Evolutionary conservation across 305 asterid genomes (phyloP), one percentile per base, ranked within the genome.

Genomic region (Plantago coronopus): DNA sequence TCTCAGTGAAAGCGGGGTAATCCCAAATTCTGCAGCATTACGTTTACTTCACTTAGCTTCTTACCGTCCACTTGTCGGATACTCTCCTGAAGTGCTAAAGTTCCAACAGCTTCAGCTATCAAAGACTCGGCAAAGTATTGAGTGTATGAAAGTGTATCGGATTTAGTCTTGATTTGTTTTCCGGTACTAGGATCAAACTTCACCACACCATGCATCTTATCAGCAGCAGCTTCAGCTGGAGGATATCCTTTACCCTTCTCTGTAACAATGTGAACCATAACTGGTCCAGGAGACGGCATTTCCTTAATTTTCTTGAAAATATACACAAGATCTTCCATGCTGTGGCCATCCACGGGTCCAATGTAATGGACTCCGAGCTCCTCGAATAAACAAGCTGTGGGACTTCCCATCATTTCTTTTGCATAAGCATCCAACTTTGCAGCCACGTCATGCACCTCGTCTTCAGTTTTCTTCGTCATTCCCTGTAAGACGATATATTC

Each of bases 161-260:
- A 2, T 61, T 66, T 72, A 0, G 68, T 2, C 81, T 83, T 83
- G 16, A 45, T 12, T 44, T 83, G 87, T 54, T 86, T 79, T 19
- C 95, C 88, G 0, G 87, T 83, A 43, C 12, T 51, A 0, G 82
- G 72, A 44, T 83, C 91, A 51, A 86, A 86, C 64, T 86, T 81
- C 57, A 81, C 88, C 11, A 83, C 91, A 8, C 88, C 90, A 6
- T 85, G 95, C 90, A 83, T 81, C 66, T 78, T 83, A 44, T 86
- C 95, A 0, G 86, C 74, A 1, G 95, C 91, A 0, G 61, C 67
- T 69, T 86, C 95, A 1, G 91, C 95, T 0, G 90, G 90, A 47
- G 88, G 83, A 9, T 83, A 83, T 0, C 95, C 91, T 68, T 76
- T 81, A 57, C 91, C 91, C 70, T 86, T 85, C 19, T 85, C 89